Evolutionary conservation across 257 asterid genomes (phyloP).

Genomic region (Mentha longifolia): DNA sequence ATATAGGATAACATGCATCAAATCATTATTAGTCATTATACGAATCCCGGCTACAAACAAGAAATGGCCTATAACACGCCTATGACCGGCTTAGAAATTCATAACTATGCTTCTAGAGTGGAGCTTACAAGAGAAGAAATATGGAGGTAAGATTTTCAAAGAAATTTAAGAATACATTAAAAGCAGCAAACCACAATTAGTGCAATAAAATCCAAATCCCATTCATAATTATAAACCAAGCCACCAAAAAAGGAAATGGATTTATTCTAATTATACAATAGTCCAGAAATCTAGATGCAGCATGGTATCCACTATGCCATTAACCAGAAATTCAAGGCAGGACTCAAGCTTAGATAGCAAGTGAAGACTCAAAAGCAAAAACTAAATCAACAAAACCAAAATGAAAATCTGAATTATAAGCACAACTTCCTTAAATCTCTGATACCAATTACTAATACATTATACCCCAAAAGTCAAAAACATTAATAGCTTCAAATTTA

Average conservation of each 20-base stretch:
- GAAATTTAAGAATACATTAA: not conserved
- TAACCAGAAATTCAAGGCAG: not conserved
- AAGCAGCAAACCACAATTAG: not conserved
- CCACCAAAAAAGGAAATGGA: not conserved
- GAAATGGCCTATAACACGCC: not conserved
- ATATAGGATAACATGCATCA: not conserved
- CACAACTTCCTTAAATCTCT: not conserved
- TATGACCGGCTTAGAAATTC: constrained; percentile 9
- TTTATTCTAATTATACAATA: constrained; percentile 4
- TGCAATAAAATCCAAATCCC: constrained; percentile 17
- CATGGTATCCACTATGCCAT: constrained; percentile 1
- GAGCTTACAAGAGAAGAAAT: not conserved
- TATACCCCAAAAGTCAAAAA: constrained; percentile 28
- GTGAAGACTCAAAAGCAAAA: not conserved
- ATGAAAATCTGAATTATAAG: constrained; percentile 11
- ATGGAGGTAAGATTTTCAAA: too few species aligned
- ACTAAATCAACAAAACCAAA: constrained; percentile 20
- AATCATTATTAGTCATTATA: not conserved
- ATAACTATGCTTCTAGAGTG: not conserved
- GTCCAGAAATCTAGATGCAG: constrained; percentile 7
- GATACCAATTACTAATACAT: constrained; percentile 23
- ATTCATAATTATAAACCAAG: constrained; percentile 4
- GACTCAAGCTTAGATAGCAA: not conserved
- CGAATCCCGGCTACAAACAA: not conserved
- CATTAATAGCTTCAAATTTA: constrained; percentile 13